Evolutionary conservation across 2,329 filamentous ascomycete species (phyloP), one percentile per base, ranked within the genome.

Genomic region (Onygenales sp.): DNA sequence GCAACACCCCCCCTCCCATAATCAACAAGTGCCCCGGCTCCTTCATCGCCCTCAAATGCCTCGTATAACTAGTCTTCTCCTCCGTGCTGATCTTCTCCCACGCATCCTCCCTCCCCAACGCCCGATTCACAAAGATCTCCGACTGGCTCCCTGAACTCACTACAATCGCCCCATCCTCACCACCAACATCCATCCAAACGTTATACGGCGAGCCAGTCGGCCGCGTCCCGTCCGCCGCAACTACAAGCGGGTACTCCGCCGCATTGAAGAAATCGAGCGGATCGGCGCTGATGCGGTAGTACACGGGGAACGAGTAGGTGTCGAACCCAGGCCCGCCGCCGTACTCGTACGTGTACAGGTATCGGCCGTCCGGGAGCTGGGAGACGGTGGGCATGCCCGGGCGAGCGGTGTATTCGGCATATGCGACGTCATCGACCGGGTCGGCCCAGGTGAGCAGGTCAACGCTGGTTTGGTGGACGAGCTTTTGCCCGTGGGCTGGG

Each of bases 341-440:
- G 58, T 79, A 82, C 64, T 87, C 84, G 65, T 86, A 85, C 5
- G 77, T 75, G 70, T 83, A 80, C 61, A 88, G 79, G 66, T 78
- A 86, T 10, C n/a, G n/a, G 54, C 77, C 79, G 58, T 79, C 79
- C 58, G 82, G 72, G 3, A 87, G 75, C 61, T 75, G 62, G 1
- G 78, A 74, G 7, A 87, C 73, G 0, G 78, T 80, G 1, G 84
- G 78, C 85, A 87, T 87, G 49, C 84, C 85, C 0, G 85, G 85
- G 1, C 85, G 79, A 55, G 77, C 80, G 2, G 76, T 78, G 66
- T 85, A 85, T 52, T 73, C 75, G n/a, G 38, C 61, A 33, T 65
- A 65, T 17, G 78, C 72, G 41, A 85, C 83, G 61, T 88, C 83
- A 55, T 84, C 75, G 49, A 85, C 76, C 2, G 79, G 71, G 0